Conservation (phyloP, 2,329 filamentous ascomycete species). For the Pyrenophora graminea region DNA sequence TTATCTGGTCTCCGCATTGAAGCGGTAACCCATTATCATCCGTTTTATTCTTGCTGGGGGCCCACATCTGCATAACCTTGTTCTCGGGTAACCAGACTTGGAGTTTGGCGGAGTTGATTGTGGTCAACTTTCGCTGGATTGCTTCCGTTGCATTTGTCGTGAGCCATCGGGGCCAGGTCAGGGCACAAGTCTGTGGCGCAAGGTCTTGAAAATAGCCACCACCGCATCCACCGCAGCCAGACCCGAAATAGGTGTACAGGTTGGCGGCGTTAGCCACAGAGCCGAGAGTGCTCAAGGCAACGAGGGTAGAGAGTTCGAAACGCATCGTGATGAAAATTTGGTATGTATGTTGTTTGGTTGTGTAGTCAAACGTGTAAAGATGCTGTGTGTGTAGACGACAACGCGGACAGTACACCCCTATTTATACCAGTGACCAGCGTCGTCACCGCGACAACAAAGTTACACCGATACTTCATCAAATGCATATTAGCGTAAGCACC, state of each 20-base stretch:
- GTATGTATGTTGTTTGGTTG: too few relatives aligned
- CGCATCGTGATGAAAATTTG: background rate
- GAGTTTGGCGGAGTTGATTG: background rate
- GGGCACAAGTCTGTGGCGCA: conserved; percentile 5
- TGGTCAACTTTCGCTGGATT: conserved; percentile 1
- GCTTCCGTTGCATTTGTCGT: background rate
- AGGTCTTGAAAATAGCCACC: conserved; percentile 6
- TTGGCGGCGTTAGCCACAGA: background rate
- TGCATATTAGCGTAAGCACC: too few relatives aligned
- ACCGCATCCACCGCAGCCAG: background rate
- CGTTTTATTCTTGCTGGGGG: too few relatives aligned
- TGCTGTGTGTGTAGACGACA: too few relatives aligned
- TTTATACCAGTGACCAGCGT: too few relatives aligned
- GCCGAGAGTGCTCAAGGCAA: background rate
- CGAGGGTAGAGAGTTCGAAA: background rate
- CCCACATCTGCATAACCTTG: background rate
- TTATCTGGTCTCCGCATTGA: background rate
- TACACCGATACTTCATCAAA: too few relatives aligned
- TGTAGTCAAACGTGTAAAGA: too few relatives aligned
- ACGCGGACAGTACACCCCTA: too few relatives aligned
- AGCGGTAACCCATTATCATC: background rate
- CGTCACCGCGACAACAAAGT: too few relatives aligned
- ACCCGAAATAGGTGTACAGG: conserved; percentile 6
- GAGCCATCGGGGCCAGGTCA: background rate
- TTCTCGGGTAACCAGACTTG: background rate